Conservation (phyloP, 345 rosid species). For the Noccaea bulbosa region DNA sequence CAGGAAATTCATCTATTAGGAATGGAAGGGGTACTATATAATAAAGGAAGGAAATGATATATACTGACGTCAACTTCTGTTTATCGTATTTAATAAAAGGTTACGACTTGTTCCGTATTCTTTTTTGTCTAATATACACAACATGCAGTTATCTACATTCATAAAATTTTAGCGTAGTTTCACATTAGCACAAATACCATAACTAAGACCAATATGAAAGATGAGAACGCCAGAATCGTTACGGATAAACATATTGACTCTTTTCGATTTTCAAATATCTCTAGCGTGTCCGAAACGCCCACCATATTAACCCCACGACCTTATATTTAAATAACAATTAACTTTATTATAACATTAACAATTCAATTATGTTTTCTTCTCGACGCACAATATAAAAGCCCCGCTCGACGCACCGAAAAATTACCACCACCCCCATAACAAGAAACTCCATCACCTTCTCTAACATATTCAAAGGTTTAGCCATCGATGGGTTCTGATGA, state of each 20-base stretch:
- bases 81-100: neutral
- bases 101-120: neutral
- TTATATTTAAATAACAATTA: constrained; percentile 27
- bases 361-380: constrained; percentile 28
- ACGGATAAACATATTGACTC: constrained; percentile 32
- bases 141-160: neutral
- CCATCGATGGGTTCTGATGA: constrained; percentile 41
- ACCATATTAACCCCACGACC: constrained; percentile 29
- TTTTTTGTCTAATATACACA: constrained; percentile 14
- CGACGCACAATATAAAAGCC: constrained; percentile 26
- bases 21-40: neutral
- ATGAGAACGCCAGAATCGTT: constrained; percentile 27
- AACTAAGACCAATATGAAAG: constrained; percentile 5
- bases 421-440: constrained; percentile 24
- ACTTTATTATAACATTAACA: neutral
- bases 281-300: constrained; percentile 36
- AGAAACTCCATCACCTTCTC: neutral
- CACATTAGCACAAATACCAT: constrained; percentile 23
- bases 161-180: neutral
- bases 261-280: constrained; percentile 24
- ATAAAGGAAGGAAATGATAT: constrained; percentile 2
- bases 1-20: no score
- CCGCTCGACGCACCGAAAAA: constrained; percentile 12
- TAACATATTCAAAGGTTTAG: neutral
- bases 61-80: constrained; percentile 5